Base-by-base conservation (phyloP, 805 yeast genomes). In the Candida nitratophila region DNA sequence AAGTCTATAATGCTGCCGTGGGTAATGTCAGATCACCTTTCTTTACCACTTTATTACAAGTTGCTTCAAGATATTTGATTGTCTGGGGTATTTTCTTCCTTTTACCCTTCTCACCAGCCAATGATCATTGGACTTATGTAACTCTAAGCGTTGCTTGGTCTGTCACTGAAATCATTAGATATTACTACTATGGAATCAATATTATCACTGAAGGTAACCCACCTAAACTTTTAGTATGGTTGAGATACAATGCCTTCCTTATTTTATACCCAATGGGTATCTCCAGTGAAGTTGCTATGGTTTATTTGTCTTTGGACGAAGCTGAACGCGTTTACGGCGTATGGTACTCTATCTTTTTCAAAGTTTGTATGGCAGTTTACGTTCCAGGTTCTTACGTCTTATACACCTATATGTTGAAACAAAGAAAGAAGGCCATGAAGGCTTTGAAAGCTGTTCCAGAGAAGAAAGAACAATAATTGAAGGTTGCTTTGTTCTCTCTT, bases 201-300 rank as follows among this genome's bases (percentile, higher is more conserved):
- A 64, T 85, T 48, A 59, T 63, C 22, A 68, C 72, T 26, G 66
- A 68, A 9, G 77, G 73, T 1, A 56, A 66, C 1, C 81, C 85
- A 15, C 85, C 93, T 4, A 54, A 58, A 33, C 59, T 68, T 57
- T 70, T 91, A 51, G 75, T 81, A 17, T 76, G 83, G 73, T 66
- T 88, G 50, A 77, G 99, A 57, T 93, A 93, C 72, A 85, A 86
- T 50, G 67, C 87, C 24, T 93, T 93, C 64, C 75, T 77, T 51
- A 77, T 87, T 2, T 69, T 93, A 50, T 93, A 93, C 58, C 99
- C 99, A 17, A 63, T 84, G 19, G 99, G 99, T 3, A 96, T 90
- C n/a, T 76, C 85, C 2, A 79, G 91, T 48, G 99, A 93, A 62
- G 70, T 85, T 47, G 56, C 71, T 31, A 77, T 88, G 65, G 73